Evolutionary conservation across 1,139 yeast species (phyloP).

Genomic region (Groenewaldozyma sp.): DNA sequence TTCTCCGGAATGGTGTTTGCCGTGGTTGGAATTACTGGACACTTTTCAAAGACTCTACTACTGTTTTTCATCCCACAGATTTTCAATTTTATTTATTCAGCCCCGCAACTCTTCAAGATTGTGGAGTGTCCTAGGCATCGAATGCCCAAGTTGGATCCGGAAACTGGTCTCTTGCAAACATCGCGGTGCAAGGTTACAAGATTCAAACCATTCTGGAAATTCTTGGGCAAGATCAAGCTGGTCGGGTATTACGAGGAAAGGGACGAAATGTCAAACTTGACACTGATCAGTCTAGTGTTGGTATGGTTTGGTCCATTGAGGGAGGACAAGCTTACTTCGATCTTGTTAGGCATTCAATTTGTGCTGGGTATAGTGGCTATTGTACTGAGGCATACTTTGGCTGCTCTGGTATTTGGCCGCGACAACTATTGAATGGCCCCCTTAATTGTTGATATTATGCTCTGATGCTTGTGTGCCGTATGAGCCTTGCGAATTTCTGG

Average conservation of each 20-base stretch:
- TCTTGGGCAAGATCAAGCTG: slow-evolving; percentile 40
- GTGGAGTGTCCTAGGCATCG: slow-evolving; percentile 96
- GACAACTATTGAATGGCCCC: slow-evolving; percentile 52
- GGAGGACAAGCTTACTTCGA: slow-evolving; percentile 63
- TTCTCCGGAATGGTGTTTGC: slow-evolving; percentile 99
- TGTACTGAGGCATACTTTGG: slow-evolving; percentile 69
- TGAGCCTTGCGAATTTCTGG: neutral
- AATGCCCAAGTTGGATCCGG: slow-evolving; percentile 62
- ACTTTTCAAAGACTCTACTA: slow-evolving; percentile 85
- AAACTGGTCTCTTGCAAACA: slow-evolving; percentile 72
- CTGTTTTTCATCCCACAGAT: slow-evolving; percentile 85
- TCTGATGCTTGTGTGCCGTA: neutral
- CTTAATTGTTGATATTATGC: neutral
- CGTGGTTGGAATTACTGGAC: slow-evolving; percentile 91
- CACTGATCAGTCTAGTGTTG: slow-evolving; percentile 70
- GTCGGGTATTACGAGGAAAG: slow-evolving; percentile 39
- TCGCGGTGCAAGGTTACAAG: slow-evolving; percentile 39
- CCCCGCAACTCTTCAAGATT: slow-evolving; percentile 77
- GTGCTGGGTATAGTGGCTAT: slow-evolving; percentile 58
- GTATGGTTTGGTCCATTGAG: slow-evolving; percentile 87
- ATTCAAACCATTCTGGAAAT: slow-evolving; percentile 27
- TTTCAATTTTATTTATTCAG: slow-evolving; percentile 75
- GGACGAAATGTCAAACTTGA: slow-evolving; percentile 62
- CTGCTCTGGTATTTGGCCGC: slow-evolving; percentile 79
- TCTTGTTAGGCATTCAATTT: slow-evolving; percentile 55